These are phyloP conservation scores for Apiotrichum veenhuisii DNA, from an alignment of 1,284 basidiomycete genomes.

Conservation along the genomic window DNA sequence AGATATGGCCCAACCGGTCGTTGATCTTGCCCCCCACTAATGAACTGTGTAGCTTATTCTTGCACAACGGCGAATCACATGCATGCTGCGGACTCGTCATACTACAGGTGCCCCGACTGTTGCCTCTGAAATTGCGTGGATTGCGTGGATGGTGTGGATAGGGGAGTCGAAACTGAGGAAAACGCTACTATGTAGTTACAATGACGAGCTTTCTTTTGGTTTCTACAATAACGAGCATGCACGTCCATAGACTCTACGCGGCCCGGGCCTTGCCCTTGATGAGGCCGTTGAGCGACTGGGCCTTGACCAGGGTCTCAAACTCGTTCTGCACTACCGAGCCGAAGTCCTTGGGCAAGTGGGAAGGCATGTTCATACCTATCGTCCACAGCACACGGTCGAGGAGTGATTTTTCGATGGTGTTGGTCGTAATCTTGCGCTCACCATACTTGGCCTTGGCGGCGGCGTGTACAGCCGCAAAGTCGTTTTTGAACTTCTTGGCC, in stretches of 20 bases:
- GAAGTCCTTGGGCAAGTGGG: neutral
- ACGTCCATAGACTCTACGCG: neutral
- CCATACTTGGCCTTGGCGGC: too few relatives aligned
- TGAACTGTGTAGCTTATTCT: slow-evolving; percentile 1
- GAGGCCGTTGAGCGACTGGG: neutral
- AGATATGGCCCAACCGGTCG: neutral
- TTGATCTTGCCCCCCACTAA: neutral
- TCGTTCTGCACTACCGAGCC: neutral
- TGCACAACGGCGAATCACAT: neutral
- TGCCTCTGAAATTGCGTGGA: too few relatives aligned
- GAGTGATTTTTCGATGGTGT: neutral
- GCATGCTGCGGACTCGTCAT: too few relatives aligned
- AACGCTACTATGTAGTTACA: too few relatives aligned
- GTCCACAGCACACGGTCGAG: neutral
- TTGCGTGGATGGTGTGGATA: too few relatives aligned
- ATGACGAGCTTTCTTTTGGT: too few relatives aligned
- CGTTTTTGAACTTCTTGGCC: neutral
- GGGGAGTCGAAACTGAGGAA: too few relatives aligned
- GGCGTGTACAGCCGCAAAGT: too few relatives aligned
- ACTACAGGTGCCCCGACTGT: too few relatives aligned
- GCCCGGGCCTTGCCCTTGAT: neutral
- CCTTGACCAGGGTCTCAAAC: neutral
- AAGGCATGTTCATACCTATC: neutral
- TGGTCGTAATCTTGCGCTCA: neutral
- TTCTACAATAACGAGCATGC: neutral